These are phyloP conservation scores for Cadophora sp. DNA, from an alignment of 2,329 filamentous ascomycete species.

Conservation along the genomic window DNA sequence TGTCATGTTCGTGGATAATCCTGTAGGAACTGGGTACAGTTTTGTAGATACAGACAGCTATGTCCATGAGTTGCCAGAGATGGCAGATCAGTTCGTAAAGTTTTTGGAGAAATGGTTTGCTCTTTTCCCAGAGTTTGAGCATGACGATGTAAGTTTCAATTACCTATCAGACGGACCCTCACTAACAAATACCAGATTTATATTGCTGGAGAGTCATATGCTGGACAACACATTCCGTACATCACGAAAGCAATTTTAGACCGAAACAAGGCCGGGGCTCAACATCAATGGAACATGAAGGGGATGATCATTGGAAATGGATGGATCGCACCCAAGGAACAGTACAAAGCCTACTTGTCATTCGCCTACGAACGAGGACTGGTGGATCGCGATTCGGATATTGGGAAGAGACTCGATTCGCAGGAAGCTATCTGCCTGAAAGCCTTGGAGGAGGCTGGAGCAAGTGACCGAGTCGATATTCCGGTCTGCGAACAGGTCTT, in stretches of 20 bases:
- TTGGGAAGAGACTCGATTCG: conserved; percentile 69
- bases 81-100: conserved; percentile 85
- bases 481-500: conserved; percentile 78
- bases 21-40: conserved; percentile 95
- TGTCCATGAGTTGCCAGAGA: conserved; percentile 82
- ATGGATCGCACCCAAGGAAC: conserved; percentile 90
- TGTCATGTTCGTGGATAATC: conserved; percentile 94
- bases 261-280: conserved; percentile 72
- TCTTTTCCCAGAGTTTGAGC: conserved; percentile 89
- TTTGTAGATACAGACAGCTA: conserved; percentile 92
- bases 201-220: conserved; percentile 94
- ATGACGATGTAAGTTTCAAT: conserved; percentile 78
- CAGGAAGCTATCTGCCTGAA: conserved; percentile 73
- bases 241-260: conserved; percentile 91
- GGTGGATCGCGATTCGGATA: conserved; percentile 69
- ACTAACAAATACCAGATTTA: conserved; percentile 70
- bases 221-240: conserved; percentile 96
- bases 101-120: conserved; percentile 93
- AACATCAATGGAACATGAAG: conserved; percentile 74
- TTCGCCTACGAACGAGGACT: conserved; percentile 81
- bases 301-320: conserved; percentile 95
- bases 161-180: background rate
- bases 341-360: conserved; percentile 86
- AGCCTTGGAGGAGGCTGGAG: conserved; percentile 63
- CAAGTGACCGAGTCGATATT: conserved; percentile 69